A percentile compares a stretch with the other conserved stretches of the same genome.
Evolutionary conservation across 2,329 filamentous ascomycete genomes (phyloP).

Genomic region (Pyricularia sp.): DNA sequence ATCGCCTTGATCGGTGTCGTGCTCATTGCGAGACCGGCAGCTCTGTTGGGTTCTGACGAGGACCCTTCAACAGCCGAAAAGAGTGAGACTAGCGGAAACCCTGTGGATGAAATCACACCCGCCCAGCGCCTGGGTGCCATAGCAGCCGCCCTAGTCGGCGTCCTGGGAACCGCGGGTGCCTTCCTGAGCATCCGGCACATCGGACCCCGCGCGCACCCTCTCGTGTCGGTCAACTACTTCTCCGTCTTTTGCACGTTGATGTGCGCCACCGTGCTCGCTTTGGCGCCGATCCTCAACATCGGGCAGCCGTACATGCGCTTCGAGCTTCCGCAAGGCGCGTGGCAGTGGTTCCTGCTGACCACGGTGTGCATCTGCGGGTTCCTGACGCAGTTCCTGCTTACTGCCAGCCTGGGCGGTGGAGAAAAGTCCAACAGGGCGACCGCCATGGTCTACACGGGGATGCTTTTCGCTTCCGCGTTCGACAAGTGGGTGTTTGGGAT

Average conservation of each 20-base stretch:
- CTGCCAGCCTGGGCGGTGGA: slow-evolving; percentile 57
- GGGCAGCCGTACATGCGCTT: slow-evolving; percentile 36
- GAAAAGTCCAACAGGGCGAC: slow-evolving; percentile 55
- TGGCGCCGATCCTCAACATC: slow-evolving; percentile 33
- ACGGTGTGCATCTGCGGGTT: slow-evolving; percentile 69
- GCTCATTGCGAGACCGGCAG: slow-evolving; percentile 64
- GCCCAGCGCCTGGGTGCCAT: slow-evolving; percentile 13
- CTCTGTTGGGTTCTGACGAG: slow-evolving; percentile 15
- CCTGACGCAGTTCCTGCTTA: slow-evolving; percentile 78
- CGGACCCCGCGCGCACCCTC: slow-evolving; percentile 66
- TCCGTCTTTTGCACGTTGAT: slow-evolving; percentile 61
- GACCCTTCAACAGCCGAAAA: neutral
- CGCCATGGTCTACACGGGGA: slow-evolving; percentile 49
- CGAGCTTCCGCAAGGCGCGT: slow-evolving; percentile 26
- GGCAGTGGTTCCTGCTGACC: slow-evolving; percentile 58
- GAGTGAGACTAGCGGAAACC: neutral
- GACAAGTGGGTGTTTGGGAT: slow-evolving; percentile 44
- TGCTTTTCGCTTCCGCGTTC: slow-evolving; percentile 44
- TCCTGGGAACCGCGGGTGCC: slow-evolving; percentile 64
- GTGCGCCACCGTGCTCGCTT: slow-evolving; percentile 48
- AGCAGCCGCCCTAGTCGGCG: slow-evolving; percentile 56
- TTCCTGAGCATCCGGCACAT: slow-evolving; percentile 73
- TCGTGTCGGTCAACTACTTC: slow-evolving; percentile 86
- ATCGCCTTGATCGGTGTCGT: slow-evolving; percentile 72
- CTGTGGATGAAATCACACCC: slow-evolving; percentile 4